phyloP scores from a whole-genome alignment of 148 eudicot species.

The Rhododendron henanense region DNA sequence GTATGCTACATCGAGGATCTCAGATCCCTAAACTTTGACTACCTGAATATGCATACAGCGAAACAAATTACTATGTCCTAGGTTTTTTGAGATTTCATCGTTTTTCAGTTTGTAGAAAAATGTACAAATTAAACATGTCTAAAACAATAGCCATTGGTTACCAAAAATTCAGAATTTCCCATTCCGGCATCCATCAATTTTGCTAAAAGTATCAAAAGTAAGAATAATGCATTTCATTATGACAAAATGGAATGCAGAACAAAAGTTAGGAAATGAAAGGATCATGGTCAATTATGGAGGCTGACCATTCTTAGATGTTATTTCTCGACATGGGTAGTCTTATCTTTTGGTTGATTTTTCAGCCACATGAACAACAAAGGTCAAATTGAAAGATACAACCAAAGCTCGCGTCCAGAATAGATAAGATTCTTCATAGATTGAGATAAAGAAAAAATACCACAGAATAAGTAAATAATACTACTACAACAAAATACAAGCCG shows the following conservation, averaged over 20 bases:
- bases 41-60: neutral
- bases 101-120: neutral
- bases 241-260: neutral
- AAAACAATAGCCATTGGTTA: neutral
- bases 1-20: neutral
- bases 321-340: neutral
- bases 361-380: neutral
- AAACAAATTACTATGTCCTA: neutral
- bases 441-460: neutral
- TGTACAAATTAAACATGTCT: neutral
- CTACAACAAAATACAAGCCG: neutral
- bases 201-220: neutral
- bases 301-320: neutral
- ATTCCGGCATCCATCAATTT: neutral
- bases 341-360: neutral
- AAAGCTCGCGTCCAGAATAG: neutral
- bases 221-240: neutral
- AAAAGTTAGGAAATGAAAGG: neutral
- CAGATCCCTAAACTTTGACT: neutral
- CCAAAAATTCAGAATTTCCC: neutral
- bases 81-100: neutral
- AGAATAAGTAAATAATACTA: neutral
- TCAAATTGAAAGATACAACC: slow-evolving; percentile 7
- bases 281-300: neutral
- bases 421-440: neutral